Evolutionary conservation across 1,284 basidiomycete species (phyloP).

Genomic region (Trichosporon sp.): DNA sequence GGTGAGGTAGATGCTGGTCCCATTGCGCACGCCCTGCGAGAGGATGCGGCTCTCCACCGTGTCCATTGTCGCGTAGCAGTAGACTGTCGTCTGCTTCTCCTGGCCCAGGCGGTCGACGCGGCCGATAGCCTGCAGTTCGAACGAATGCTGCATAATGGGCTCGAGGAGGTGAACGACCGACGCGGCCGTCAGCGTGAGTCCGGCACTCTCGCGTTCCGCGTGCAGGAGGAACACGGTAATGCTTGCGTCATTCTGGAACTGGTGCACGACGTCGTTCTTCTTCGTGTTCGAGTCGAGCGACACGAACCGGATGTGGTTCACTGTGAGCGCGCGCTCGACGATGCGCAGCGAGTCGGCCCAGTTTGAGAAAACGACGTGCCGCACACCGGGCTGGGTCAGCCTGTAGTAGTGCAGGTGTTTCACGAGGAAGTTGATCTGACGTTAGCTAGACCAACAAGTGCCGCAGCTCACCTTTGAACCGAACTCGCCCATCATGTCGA

Average conservation of each 20-base stretch:
- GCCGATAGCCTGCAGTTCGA: slow-evolving; percentile 44
- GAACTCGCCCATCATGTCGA: slow-evolving; percentile 46
- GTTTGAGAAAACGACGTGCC: slow-evolving; percentile 48
- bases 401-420: slow-evolving; percentile 41
- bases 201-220: slow-evolving; percentile 47
- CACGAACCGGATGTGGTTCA: slow-evolving; percentile 39
- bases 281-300: slow-evolving; percentile 32
- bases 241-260: slow-evolving; percentile 38
- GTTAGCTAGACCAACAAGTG: not conserved
- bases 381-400: slow-evolving; percentile 26
- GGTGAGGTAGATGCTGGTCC: slow-evolving; percentile 44
- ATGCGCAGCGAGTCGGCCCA: slow-evolving; percentile 45
- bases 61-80: slow-evolving; percentile 45
- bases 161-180: slow-evolving; percentile 49
- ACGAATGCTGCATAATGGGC: slow-evolving; percentile 47
- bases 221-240: slow-evolving; percentile 48
- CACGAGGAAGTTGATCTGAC: slow-evolving; percentile 45
- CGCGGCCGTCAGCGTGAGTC: slow-evolving; percentile 46
- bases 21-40: slow-evolving; percentile 42
- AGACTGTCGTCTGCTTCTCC: slow-evolving; percentile 43
- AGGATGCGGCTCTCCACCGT: slow-evolving; percentile 48
- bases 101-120: slow-evolving; percentile 35
- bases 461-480: slow-evolving; percentile 43
- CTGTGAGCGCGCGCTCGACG: slow-evolving; percentile 39
- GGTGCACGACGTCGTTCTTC: slow-evolving; percentile 38